A percentile compares a stretch with the other conserved stretches of the same genome.
phyloP scores from a whole-genome alignment of 2,329 filamentous ascomycete species.

The Dendryphion nanum region DNA sequence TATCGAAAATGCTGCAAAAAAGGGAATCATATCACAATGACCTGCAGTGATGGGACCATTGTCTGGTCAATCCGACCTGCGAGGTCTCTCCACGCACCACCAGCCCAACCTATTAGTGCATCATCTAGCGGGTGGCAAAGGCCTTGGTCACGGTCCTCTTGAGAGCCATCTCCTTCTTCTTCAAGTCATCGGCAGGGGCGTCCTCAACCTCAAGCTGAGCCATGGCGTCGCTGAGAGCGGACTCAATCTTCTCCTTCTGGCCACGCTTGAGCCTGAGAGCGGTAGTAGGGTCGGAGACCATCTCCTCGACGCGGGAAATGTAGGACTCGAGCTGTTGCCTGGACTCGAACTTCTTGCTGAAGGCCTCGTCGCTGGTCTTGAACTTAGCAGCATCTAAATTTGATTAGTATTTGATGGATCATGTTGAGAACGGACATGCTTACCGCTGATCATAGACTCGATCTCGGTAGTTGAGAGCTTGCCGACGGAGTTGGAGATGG shows the following conservation, averaged over 20 bases:
- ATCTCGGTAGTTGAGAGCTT: conserved; percentile 95
- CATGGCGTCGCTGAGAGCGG: conserved; percentile 95
- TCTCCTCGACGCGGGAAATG: conserved; percentile 98
- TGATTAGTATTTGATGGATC: background rate
- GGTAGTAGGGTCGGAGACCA: conserved; percentile 92
- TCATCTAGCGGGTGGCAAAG: conserved; percentile 80
- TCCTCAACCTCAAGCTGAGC: conserved; percentile 95
- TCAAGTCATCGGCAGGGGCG: conserved; percentile 85
- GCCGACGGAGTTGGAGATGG: conserved; percentile 98
- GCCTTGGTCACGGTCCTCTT: conserved; percentile 99
- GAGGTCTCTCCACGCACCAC: background rate
- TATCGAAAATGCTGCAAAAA: too few species aligned
- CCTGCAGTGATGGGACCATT: background rate
- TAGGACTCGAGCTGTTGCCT: conserved; percentile 99
- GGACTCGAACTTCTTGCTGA: conserved; percentile 99
- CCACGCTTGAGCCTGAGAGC: conserved; percentile 97
- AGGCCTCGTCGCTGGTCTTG: conserved; percentile 96
- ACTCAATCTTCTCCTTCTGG: conserved; percentile 99
- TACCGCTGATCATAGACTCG: conserved; percentile 92
- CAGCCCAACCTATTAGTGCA: background rate
- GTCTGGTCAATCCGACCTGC: background rate
- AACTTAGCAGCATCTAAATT: conserved; percentile 84
- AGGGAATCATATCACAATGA: too few species aligned
- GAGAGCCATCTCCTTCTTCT: conserved; percentile 99
- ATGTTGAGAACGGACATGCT: conserved; percentile 24